Conservation (phyloP, 1,284 basidiomycete species). For the Tranzscheliella williamsii region DNA sequence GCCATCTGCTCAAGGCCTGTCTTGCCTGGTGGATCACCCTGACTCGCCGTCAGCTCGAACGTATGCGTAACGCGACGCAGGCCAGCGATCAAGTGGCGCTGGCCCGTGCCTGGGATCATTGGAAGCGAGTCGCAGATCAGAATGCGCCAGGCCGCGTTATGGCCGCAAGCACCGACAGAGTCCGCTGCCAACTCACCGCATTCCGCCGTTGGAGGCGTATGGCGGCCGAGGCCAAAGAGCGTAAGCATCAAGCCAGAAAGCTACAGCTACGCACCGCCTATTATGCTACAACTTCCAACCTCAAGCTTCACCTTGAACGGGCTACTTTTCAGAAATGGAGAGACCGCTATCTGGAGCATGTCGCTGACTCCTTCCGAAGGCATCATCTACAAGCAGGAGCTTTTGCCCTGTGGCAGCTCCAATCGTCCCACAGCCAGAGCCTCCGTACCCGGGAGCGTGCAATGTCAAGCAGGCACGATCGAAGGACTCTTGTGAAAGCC, state of each 20-base stretch:
- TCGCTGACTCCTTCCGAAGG: constrained; percentile 17
- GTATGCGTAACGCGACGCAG: constrained; percentile 9
- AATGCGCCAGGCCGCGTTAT: background rate
- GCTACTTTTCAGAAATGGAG: constrained; percentile 17
- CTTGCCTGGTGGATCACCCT: constrained; percentile 42
- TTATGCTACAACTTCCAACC: constrained; percentile 3
- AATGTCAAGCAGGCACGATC: constrained; percentile 2
- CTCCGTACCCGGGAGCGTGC: constrained; percentile 11
- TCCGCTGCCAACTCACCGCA: constrained; percentile 34
- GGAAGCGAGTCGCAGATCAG: constrained; percentile 1
- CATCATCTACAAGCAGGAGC: constrained; percentile 33
- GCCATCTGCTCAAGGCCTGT: constrained; percentile 10
- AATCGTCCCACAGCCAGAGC: constrained; percentile 5
- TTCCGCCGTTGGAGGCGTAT: constrained; percentile 31
- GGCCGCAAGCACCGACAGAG: constrained; percentile 24
- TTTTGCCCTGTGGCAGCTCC: constrained; percentile 39
- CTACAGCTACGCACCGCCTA: constrained; percentile 28
- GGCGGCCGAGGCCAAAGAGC: constrained; percentile 1
- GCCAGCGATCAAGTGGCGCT: constrained; percentile 15
- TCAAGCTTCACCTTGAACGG: constrained; percentile 5
- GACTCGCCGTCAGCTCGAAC: constrained; percentile 13
- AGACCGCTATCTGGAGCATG: background rate
- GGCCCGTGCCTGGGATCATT: constrained; percentile 20
- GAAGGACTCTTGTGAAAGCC: constrained; percentile 1
- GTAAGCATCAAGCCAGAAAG: constrained; percentile 26